A percentile compares a stretch with the other conserved stretches of the same genome.
Evolutionary conservation across 2,329 filamentous ascomycete genomes (phyloP).

Genomic region (Xylariales sp.): DNA sequence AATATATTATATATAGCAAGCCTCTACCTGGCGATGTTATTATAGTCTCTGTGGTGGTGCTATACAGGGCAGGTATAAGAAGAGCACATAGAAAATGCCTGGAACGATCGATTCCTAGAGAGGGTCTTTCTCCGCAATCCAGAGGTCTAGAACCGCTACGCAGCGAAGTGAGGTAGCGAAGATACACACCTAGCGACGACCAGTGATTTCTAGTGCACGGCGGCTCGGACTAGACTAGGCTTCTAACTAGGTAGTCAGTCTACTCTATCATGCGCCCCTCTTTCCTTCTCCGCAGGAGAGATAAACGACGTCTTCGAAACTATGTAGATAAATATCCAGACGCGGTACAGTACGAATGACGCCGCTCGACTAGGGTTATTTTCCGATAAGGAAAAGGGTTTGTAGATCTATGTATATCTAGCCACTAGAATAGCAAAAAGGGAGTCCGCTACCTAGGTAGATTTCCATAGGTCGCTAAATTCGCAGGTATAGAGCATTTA

Average conservation of each 20-base stretch:
- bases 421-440: not conserved
- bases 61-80: conserved; percentile 13
- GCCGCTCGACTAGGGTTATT: not conserved
- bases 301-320: not conserved
- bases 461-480: conserved; percentile 14
- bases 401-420: conserved; percentile 14
- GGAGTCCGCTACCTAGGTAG: not conserved
- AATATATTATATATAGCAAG: no score
- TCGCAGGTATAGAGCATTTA: conserved; percentile 15
- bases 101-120: conserved; percentile 19
- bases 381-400: conserved; percentile 13
- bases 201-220: conserved; percentile 6
- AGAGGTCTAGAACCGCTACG: conserved; percentile 23
- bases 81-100: conserved; percentile 11
- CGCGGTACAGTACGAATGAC: not conserved
- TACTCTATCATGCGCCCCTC: not conserved
- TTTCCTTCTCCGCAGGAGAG: not conserved
- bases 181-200: conserved; percentile 1
- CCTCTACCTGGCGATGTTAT: not conserved
- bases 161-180: conserved; percentile 1
- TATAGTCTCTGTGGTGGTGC: conserved; percentile 2
- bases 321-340: not conserved
- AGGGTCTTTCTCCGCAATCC: conserved; percentile 26
- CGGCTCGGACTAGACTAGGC: conserved; percentile 4
- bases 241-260: not conserved